phyloP scores from a whole-genome alignment of 768 basidiomycete species.

The Boletus rubescentipes region DNA sequence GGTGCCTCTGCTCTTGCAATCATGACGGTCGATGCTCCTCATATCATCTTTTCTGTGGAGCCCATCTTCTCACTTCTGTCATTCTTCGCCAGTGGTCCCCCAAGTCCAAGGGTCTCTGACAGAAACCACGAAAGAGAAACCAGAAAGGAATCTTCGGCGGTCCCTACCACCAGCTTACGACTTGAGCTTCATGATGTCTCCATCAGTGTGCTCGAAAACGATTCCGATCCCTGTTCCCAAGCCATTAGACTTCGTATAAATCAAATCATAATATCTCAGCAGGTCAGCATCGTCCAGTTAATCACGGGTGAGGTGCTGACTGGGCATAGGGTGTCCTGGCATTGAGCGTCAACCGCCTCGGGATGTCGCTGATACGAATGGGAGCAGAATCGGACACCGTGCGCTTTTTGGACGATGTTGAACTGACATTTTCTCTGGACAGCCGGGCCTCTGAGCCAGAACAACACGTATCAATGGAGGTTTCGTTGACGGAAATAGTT shows the following conservation, averaged over 20 bases:
- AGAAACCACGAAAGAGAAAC: constrained; percentile 14
- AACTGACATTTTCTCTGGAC: constrained; percentile 85
- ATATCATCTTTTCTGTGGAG: constrained; percentile 88
- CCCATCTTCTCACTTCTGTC: constrained; percentile 86
- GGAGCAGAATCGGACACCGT: constrained; percentile 78
- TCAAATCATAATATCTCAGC: constrained; percentile 86
- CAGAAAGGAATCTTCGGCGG: constrained; percentile 11
- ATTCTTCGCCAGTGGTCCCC: constrained; percentile 70
- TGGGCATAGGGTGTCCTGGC: constrained; percentile 73
- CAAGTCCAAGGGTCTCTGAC: constrained; percentile 16
- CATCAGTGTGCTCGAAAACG: constrained; percentile 84
- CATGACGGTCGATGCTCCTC: constrained; percentile 88
- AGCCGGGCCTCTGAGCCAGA: constrained; percentile 68
- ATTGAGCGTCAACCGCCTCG: constrained; percentile 74
- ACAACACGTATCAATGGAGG: constrained; percentile 79
- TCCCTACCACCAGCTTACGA: constrained; percentile 55
- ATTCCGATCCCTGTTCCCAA: constrained; percentile 73
- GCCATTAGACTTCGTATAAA: constrained; percentile 84
- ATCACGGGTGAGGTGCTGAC: constrained; percentile 9
- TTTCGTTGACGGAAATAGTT: constrained; percentile 78
- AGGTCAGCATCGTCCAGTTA: constrained; percentile 50
- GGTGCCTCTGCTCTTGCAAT: constrained; percentile 71
- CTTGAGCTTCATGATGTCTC: constrained; percentile 90
- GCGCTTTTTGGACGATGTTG: constrained; percentile 90
- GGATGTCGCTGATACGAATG: constrained; percentile 95